Evolutionary conservation across 352 stramenopile species (phyloP).

Genomic region (Phytopythium delawarense): DNA sequence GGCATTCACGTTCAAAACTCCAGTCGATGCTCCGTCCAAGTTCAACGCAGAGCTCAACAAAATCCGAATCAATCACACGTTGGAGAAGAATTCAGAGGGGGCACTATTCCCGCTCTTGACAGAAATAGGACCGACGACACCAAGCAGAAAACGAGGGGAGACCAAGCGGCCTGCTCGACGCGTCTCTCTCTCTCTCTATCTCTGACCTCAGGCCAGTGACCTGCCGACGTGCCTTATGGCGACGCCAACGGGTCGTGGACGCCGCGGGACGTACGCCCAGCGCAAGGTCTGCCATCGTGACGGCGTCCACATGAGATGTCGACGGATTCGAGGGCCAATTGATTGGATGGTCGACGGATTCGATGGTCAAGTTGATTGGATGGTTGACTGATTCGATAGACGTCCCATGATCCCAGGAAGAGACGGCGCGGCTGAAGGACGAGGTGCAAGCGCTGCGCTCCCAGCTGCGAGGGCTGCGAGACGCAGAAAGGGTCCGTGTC

Average conservation of each 20-base stretch:
- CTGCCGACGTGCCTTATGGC: too few relatives aligned
- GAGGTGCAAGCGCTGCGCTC: not conserved
- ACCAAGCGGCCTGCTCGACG: not conserved
- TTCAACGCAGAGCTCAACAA: constrained; percentile 3
- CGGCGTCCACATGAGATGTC: too few relatives aligned
- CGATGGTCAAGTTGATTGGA: too few relatives aligned
- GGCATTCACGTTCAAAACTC: not conserved
- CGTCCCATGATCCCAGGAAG: not conserved
- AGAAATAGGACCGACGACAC: not conserved
- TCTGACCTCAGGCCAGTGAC: too few relatives aligned
- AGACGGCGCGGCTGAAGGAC: not conserved
- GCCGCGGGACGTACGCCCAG: not conserved
- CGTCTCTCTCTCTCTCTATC: not conserved
- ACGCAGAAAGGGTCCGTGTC: not conserved
- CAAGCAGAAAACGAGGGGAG: not conserved
- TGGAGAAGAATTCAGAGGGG: not conserved
- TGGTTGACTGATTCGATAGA: not conserved
- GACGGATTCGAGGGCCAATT: too few relatives aligned
- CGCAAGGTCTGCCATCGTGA: not conserved
- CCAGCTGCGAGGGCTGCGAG: not conserved
- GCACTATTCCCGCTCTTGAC: not conserved
- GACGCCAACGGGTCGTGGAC: not conserved
- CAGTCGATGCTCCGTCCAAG: not conserved
- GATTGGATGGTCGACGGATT: too few relatives aligned
- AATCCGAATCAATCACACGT: not conserved